Base-by-base conservation (phyloP, 306 rosid genomes). In the Mucuna pruriens region DNA sequence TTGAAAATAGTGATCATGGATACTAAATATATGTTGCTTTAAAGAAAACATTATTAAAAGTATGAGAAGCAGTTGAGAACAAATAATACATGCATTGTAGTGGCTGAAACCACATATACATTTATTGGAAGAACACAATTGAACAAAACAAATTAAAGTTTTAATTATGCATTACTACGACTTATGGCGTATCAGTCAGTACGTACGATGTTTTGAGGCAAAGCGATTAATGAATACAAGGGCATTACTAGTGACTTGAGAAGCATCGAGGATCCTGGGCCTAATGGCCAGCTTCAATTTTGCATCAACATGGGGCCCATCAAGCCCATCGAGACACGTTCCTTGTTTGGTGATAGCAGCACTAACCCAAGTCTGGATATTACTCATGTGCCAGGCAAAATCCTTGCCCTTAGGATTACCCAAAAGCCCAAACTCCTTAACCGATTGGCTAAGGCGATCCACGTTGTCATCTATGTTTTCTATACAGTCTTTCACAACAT, bases 361-460 rank as follows among this genome's bases (percentile, higher is more conserved):
- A 74, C 94, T 93, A 29, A 89, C 95, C 97, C 97, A 93, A 20
- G 95, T 93, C 86, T 93, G 90, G 8, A 93, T 89, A 15, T 93
- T 91, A 70, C 89, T 91, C 81, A 92, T 61, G 45, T 84, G 95
- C 96, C 89, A 88, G 57, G 0, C 4, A 16, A 89, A 90, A 17
- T 88, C 88, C 81, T 71, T 79, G n/a, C 85, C 91, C 67, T 26
- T 62, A 1, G 74, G 70, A 22, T 65, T 42, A 4, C 25, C 70
- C 45, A 63, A 23, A 13, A 70, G 88, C 9, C 86, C 89, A 0
- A 93, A 81, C 83, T 93, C 97, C 49, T 54, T 82, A 2, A 83
- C 55, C 46, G 97, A 88, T 67, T 87, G 75, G 48, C 74, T 57
- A 0, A 92, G 85, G 38, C 83, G 75, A 71, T 91, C 90, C 20